Evolutionary conservation across 1,284 basidiomycete genomes (phyloP).

Genomic region (Rhizopogon hawkerae): DNA sequence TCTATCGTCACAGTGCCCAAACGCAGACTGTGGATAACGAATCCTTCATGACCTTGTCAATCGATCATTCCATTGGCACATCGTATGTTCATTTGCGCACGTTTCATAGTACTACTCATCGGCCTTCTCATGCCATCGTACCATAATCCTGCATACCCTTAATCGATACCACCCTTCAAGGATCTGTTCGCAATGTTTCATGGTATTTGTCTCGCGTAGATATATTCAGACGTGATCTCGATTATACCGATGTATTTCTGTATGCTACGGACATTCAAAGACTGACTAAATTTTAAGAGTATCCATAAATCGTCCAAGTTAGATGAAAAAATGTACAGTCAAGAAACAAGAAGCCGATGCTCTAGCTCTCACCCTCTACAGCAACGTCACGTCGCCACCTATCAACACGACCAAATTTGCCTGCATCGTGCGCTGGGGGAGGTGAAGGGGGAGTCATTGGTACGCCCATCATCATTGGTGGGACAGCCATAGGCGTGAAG

Average conservation of each 20-base stretch:
- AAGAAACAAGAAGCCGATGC: conserved; percentile 8
- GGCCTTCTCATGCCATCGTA: conserved; percentile 17
- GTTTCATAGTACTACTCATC: conserved; percentile 5
- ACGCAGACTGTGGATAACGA: conserved; percentile 62
- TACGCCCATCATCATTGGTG: conserved; percentile 47
- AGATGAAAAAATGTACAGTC: not conserved
- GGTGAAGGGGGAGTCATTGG: conserved; percentile 49
- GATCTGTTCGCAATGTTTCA: conserved; percentile 28
- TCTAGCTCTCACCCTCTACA: conserved; percentile 45
- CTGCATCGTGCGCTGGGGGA: conserved; percentile 52
- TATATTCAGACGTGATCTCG: conserved; percentile 27
- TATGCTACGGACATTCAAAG: conserved; percentile 28
- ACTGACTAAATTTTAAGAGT: conserved; percentile 23
- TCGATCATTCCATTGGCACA: conserved; percentile 3
- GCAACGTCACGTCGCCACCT: conserved; percentile 71
- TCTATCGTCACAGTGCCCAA: conserved; percentile 73
- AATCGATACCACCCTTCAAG: conserved; percentile 23
- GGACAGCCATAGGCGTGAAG: conserved; percentile 44
- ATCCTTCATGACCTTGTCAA: conserved; percentile 37
- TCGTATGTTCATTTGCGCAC: conserved; percentile 14
- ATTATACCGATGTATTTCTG: conserved; percentile 28
- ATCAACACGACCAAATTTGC: conserved; percentile 64
- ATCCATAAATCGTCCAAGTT: conserved; percentile 6
- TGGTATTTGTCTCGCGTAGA: conserved; percentile 31
- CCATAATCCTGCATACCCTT: conserved; percentile 18